Conservation (phyloP, 345 rosid genomes). For the Salix koriyanagi region DNA sequence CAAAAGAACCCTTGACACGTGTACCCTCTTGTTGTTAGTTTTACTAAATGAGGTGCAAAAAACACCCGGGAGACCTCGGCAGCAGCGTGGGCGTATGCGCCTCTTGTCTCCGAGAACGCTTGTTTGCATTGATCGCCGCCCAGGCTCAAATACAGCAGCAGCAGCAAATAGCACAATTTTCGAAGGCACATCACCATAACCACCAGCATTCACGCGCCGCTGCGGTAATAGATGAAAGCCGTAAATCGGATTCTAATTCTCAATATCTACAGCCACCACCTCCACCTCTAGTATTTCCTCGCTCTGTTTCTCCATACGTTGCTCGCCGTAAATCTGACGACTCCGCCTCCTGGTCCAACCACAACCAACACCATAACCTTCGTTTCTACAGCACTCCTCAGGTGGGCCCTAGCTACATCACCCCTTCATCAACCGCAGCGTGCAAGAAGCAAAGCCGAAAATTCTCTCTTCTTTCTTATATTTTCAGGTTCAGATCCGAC, state of each 20-base stretch:
- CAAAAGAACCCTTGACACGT: neutral
- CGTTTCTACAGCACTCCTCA: slow-evolving; percentile 76
- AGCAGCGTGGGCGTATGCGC: slow-evolving; percentile 83
- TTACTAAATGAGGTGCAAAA: slow-evolving; percentile 72
- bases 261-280: slow-evolving; percentile 10
- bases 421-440: slow-evolving; percentile 18
- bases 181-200: neutral
- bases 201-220: neutral
- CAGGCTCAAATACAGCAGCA: slow-evolving; percentile 37
- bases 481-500: slow-evolving; percentile 73
- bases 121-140: slow-evolving; percentile 44
- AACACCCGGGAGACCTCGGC: slow-evolving; percentile 59
- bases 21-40: neutral
- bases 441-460: slow-evolving; percentile 35
- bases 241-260: neutral
- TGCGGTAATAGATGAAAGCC: neutral
- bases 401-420: slow-evolving; percentile 37
- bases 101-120: slow-evolving; percentile 85
- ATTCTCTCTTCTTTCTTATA: slow-evolving; percentile 43
- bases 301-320: slow-evolving; percentile 77
- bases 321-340: slow-evolving; percentile 61
- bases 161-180: slow-evolving; percentile 20
- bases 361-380: slow-evolving; percentile 18
- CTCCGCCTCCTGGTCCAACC: slow-evolving; percentile 2
- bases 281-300: slow-evolving; percentile 60